Conservation (phyloP, 148 eudicot genomes). For the Nepenthes gracilis region DNA sequence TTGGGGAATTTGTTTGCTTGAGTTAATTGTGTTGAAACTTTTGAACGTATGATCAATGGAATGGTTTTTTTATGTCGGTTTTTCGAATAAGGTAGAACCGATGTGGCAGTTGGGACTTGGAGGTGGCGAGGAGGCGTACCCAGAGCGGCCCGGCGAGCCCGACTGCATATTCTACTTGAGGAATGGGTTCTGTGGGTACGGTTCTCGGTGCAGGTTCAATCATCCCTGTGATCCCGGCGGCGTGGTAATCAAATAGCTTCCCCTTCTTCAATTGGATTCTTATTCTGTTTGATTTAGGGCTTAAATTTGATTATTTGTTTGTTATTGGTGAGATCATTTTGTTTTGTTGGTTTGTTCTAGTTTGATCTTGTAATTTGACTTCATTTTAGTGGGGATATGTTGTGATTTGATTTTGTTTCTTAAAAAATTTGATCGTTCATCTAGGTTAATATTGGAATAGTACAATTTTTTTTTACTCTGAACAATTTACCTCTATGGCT, state of each 20-base stretch:
- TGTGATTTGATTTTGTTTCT: too few relatives aligned
- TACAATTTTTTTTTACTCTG: too few relatives aligned
- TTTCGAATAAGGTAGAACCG: conserved; percentile 31
- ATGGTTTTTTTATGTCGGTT: background rate
- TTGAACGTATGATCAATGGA: background rate
- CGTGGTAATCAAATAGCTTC: background rate
- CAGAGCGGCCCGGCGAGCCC: conserved; percentile 69
- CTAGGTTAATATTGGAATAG: too few relatives aligned
- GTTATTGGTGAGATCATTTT: background rate
- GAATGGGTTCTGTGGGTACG: conserved; percentile 82
- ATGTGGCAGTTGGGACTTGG: conserved; percentile 57
- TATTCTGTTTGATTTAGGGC: background rate
- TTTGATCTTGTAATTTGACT: too few relatives aligned
- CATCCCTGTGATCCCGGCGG: conserved; percentile 60
- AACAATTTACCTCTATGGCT: too few relatives aligned
- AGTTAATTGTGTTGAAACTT: conserved; percentile 6
- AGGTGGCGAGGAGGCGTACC: conserved; percentile 34
- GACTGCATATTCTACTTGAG: conserved; percentile 67
- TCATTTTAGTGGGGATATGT: too few relatives aligned
- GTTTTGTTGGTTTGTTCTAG: background rate
- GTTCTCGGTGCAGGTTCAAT: conserved; percentile 83
- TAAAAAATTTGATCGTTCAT: too few relatives aligned
- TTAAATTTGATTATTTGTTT: background rate
- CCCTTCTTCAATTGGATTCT: background rate
- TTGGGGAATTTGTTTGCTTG: conserved; percentile 7